Conservation (phyloP, 495 filamentous ascomycete species). For the Daldinia caldariorum region DNA sequence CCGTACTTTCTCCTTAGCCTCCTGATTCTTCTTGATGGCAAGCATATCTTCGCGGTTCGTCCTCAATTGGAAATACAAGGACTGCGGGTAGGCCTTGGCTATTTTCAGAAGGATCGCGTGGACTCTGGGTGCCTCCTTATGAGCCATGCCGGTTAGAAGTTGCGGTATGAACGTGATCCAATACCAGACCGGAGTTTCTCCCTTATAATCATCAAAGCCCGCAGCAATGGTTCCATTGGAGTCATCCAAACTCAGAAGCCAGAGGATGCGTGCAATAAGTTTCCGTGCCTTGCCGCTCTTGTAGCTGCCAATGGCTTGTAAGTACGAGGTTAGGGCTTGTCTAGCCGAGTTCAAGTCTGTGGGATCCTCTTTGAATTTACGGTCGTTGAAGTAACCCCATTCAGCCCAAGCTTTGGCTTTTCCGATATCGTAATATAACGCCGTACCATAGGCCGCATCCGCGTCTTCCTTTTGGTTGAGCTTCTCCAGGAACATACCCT, state of each 20-base stretch:
- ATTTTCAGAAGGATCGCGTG: conserved; percentile 88
- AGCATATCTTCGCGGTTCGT: conserved; percentile 96
- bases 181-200: conserved; percentile 96
- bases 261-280: conserved; percentile 91
- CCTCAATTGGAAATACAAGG: conserved; percentile 91
- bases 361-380: conserved; percentile 89
- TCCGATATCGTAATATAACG: conserved; percentile 92
- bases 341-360: conserved; percentile 80
- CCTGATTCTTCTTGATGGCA: conserved; percentile 86
- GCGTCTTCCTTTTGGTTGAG: conserved; percentile 87
- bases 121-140: conserved; percentile 88
- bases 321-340: conserved; percentile 93
- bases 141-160: conserved; percentile 84
- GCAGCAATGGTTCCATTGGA: conserved; percentile 78
- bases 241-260: conserved; percentile 95
- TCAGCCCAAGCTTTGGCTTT: conserved; percentile 98
- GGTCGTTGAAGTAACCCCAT: conserved; percentile 98
- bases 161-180: conserved; percentile 99
- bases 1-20: conserved; percentile 76
- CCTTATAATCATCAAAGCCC: conserved; percentile 93
- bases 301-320: conserved; percentile 94
- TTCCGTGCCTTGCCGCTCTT: conserved; percentile 98
- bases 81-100: conserved; percentile 92
- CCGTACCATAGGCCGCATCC: conserved; percentile 91
- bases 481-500: conserved; percentile 99